Conservation (phyloP, 2,329 filamentous ascomycete species). For the Pseudopyricularia javanii region DNA sequence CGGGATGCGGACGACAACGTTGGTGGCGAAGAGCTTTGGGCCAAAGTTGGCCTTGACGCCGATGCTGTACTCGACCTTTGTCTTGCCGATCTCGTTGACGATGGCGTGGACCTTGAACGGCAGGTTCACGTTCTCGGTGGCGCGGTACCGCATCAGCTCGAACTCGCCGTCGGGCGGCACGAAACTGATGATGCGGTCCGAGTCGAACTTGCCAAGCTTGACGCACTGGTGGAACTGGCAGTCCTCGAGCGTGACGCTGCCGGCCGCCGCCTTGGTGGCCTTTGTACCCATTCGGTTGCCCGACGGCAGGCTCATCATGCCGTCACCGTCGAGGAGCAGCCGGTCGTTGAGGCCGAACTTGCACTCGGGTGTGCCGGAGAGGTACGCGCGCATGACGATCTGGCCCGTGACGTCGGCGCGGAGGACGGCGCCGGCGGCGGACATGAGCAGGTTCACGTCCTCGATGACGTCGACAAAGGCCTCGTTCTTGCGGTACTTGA, state of each 20-base stretch:
- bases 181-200: slow-evolving; percentile 92
- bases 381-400: slow-evolving; percentile 97
- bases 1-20: slow-evolving; percentile 86
- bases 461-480: slow-evolving; percentile 99
- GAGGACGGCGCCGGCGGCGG: slow-evolving; percentile 88
- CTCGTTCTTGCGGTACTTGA: slow-evolving; percentile 99
- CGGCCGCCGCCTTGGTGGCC: slow-evolving; percentile 88
- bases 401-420: slow-evolving; percentile 94
- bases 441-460: slow-evolving; percentile 97
- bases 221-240: slow-evolving; percentile 99
- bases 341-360: slow-evolving; percentile 98
- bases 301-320: slow-evolving; percentile 51
- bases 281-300: slow-evolving; percentile 74
- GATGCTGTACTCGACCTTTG: slow-evolving; percentile 97
- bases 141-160: slow-evolving; percentile 91
- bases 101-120: slow-evolving; percentile 99
- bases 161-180: slow-evolving; percentile 96
- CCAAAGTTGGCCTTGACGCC: slow-evolving; percentile 96
- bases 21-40: slow-evolving; percentile 90
- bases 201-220: slow-evolving; percentile 92
- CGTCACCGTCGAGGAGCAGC: slow-evolving; percentile 72
- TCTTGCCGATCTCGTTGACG: slow-evolving; percentile 92
- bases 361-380: slow-evolving; percentile 93
- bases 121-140: slow-evolving; percentile 95
- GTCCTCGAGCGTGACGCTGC: slow-evolving; percentile 90